These are phyloP conservation scores for Elongisporangium anandrum DNA, from an alignment of 352 stramenopile genomes.

Conservation along the genomic window DNA sequence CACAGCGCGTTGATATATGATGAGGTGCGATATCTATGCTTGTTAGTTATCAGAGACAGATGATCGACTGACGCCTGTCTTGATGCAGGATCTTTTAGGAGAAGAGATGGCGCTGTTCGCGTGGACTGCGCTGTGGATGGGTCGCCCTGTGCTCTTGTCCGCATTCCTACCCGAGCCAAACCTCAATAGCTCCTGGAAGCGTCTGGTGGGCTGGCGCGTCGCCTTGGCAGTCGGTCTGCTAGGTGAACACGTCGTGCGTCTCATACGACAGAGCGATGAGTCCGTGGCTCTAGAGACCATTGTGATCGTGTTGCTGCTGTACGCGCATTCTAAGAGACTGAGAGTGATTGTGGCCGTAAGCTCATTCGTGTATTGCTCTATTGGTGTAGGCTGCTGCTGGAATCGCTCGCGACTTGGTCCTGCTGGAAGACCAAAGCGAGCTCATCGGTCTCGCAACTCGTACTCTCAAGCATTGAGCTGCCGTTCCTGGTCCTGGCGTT, in stretches of 20 bases:
- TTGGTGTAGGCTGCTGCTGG: slow-evolving; percentile 17
- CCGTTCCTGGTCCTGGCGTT: slow-evolving; percentile 25
- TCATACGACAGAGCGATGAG: slow-evolving; percentile 1
- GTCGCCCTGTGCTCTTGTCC: slow-evolving; percentile 14
- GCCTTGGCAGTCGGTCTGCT: background rate
- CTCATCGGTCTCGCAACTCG: slow-evolving; percentile 13
- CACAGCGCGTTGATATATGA: slow-evolving; percentile 41
- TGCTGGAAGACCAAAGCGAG: slow-evolving; percentile 7
- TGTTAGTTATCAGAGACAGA: no score
- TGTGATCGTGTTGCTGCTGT: slow-evolving; percentile 15
- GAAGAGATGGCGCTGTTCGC: slow-evolving; percentile 22
- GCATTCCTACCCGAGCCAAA: slow-evolving; percentile 10
- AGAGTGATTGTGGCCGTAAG: background rate
- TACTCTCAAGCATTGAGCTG: slow-evolving; percentile 15
- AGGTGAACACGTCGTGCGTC: background rate
- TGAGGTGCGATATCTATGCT: slow-evolving; percentile 18
- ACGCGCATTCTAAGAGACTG: slow-evolving; percentile 1
- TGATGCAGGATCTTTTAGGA: slow-evolving; percentile 17
- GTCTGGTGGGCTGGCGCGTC: slow-evolving; percentile 10
- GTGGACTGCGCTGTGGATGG: slow-evolving; percentile 39
- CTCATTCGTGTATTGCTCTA: background rate
- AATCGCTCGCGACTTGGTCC: slow-evolving; percentile 15
- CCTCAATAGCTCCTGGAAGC: slow-evolving; percentile 2
- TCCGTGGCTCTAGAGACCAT: slow-evolving; percentile 1
- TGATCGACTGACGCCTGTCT: background rate